Evolutionary conservation across 768 basidiomycete species (phyloP).

Genomic region (Suillus occidentalis): DNA sequence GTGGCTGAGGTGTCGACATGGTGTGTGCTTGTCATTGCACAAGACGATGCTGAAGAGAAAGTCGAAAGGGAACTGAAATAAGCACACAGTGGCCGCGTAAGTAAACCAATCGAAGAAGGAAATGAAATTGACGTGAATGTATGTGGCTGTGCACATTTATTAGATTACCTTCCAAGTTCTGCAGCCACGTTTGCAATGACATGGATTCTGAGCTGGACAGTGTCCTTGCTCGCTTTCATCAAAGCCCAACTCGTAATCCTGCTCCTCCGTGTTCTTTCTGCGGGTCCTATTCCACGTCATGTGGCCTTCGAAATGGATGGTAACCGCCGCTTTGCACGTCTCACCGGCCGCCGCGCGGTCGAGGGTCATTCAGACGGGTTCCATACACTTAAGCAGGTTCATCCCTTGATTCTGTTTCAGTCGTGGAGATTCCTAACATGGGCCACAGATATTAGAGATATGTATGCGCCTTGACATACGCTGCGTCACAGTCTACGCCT

Average conservation of each 20-base stretch:
- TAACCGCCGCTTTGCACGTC: constrained; percentile 86
- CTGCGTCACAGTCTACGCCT: constrained; percentile 95
- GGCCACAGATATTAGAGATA: constrained; percentile 73
- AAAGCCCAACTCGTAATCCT: constrained; percentile 35
- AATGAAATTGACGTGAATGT: neutral
- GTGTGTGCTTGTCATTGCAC: neutral
- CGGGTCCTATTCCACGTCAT: constrained; percentile 87
- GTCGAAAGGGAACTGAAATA: neutral
- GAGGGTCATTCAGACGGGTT: constrained; percentile 90
- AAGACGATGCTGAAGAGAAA: neutral
- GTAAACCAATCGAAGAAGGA: neutral
- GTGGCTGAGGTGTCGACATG: neutral
- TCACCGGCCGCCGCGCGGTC: constrained; percentile 57
- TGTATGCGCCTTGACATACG: constrained; percentile 77
- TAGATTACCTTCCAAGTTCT: neutral
- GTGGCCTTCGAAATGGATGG: constrained; percentile 98
- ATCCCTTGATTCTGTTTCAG: constrained; percentile 24
- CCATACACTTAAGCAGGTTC: constrained; percentile 71
- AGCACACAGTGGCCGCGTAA: neutral
- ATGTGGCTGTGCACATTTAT: constrained; percentile 14
- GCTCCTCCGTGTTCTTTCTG: constrained; percentile 65
- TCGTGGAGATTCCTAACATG: neutral
- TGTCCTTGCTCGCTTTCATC: constrained; percentile 15
- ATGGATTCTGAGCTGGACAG: constrained; percentile 2
- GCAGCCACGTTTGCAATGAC: neutral